phyloP scores from a whole-genome alignment of 2,329 filamentous ascomycete genomes.

The Sporothrix sp. region DNA sequence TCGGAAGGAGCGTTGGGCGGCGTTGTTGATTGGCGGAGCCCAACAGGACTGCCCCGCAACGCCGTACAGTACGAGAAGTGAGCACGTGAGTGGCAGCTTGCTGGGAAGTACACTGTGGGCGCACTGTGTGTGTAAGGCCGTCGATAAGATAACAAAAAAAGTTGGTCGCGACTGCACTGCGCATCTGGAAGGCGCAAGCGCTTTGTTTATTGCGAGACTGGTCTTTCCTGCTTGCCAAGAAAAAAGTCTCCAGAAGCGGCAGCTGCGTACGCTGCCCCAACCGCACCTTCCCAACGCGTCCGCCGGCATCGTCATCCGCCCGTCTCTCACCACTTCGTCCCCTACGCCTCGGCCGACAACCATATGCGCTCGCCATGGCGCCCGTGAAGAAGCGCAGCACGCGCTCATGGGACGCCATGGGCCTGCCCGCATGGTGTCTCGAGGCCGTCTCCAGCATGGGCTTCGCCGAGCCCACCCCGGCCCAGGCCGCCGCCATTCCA shows the following conservation, averaged over 20 bases:
- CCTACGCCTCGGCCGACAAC: background rate
- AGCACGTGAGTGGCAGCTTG: background rate
- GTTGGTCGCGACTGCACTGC: too few relatives aligned
- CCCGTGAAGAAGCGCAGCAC: slow-evolving; percentile 32
- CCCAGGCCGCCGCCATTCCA: slow-evolving; percentile 86
- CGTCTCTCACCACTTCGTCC: background rate
- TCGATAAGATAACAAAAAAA: slow-evolving; percentile 15
- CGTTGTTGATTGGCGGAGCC: slow-evolving; percentile 22
- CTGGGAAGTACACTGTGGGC: background rate
- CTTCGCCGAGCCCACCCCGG: slow-evolving; percentile 63
- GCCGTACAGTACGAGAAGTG: background rate
- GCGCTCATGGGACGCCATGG: slow-evolving; percentile 58
- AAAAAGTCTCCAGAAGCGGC: too few relatives aligned
- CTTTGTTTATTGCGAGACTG: background rate
- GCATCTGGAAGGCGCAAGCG: slow-evolving; percentile 8
- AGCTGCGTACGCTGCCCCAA: background rate
- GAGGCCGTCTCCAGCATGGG: slow-evolving; percentile 78
- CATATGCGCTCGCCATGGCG: slow-evolving; percentile 20
- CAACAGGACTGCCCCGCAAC: background rate
- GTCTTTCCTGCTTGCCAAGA: background rate
- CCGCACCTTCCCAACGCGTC: background rate
- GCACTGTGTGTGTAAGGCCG: background rate
- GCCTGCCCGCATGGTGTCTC: slow-evolving; percentile 70
- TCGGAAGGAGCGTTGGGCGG: slow-evolving; percentile 12
- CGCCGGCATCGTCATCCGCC: too few relatives aligned